Evolutionary conservation across 352 stramenopile species (phyloP).

Genomic region (Phytophthora podocarpi): DNA sequence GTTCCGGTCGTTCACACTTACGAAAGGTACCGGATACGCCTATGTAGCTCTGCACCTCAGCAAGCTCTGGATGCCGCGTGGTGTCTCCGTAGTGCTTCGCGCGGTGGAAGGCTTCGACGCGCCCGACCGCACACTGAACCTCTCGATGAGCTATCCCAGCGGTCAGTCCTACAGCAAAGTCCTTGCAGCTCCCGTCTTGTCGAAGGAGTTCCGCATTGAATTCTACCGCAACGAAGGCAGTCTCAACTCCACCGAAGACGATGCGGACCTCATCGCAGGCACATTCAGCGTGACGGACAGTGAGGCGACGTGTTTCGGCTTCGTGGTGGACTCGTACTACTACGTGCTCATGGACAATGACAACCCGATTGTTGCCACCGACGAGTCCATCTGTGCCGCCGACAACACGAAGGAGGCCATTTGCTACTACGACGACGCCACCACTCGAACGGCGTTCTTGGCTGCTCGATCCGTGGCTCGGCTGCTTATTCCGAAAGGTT

Average conservation of each 20-base stretch:
- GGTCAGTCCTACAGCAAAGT: slow-evolving; percentile 34
- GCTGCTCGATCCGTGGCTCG: slow-evolving; percentile 54
- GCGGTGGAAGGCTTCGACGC: slow-evolving; percentile 50
- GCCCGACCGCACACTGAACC: slow-evolving; percentile 44
- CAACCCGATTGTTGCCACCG: slow-evolving; percentile 46
- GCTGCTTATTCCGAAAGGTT: slow-evolving; percentile 53
- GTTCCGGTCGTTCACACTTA: slow-evolving; percentile 57
- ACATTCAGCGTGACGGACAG: slow-evolving; percentile 28
- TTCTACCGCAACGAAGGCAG: slow-evolving; percentile 50
- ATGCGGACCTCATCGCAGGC: slow-evolving; percentile 1
- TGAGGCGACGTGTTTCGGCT: slow-evolving; percentile 51
- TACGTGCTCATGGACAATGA: slow-evolving; percentile 49
- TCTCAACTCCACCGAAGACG: slow-evolving; percentile 1
- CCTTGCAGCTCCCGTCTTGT: slow-evolving; percentile 37
- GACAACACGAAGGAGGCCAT: slow-evolving; percentile 68
- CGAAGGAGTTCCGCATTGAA: slow-evolving; percentile 63
- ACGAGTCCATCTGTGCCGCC: slow-evolving; percentile 55
- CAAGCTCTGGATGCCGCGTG: slow-evolving; percentile 51
- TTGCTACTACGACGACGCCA: slow-evolving; percentile 48
- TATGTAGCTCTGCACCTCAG: slow-evolving; percentile 59
- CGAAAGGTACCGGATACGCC: slow-evolving; percentile 55
- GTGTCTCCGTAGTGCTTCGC: slow-evolving; percentile 46
- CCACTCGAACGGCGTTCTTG: slow-evolving; percentile 39
- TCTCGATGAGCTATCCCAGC: slow-evolving; percentile 42
- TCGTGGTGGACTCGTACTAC: slow-evolving; percentile 54